Percentiles rank a stretch among this genome's conserved stretches.
Evolutionary conservation across 2,329 filamentous ascomycete species (phyloP).

Genomic region (Clarireedia paspali): DNA sequence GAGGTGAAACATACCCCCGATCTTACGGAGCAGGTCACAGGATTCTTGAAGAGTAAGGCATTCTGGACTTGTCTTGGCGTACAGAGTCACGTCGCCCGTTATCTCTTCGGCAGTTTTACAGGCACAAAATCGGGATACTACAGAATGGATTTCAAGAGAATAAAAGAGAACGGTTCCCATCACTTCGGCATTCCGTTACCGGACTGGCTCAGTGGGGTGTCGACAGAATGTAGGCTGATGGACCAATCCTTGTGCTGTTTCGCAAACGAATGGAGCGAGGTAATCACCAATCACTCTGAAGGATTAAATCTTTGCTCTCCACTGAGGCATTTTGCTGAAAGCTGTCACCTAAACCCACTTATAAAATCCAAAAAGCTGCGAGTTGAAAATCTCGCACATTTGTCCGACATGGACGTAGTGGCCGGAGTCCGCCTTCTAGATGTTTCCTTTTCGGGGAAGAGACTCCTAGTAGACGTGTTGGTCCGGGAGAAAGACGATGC

Average conservation of each 20-base stretch:
- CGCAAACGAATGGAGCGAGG: not conserved
- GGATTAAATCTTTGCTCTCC: not conserved
- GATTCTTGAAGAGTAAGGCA: conserved; percentile 6
- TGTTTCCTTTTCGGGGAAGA: no score
- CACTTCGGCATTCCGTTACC: not conserved
- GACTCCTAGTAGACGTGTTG: no score
- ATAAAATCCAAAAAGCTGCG: no score
- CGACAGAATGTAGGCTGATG: not conserved
- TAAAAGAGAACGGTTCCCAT: no score
- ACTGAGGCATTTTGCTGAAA: no score
- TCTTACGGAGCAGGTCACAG: not conserved
- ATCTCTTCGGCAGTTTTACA: conserved; percentile 9
- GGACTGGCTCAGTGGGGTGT: not conserved
- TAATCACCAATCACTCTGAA: not conserved
- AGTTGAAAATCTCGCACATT: no score
- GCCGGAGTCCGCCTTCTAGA: no score
- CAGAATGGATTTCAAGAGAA: not conserved
- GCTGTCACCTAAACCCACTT: no score
- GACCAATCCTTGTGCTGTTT: not conserved
- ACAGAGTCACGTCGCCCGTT: conserved; percentile 5
- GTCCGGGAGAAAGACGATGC: no score
- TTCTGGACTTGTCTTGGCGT: conserved; percentile 12
- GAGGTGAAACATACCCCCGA: not conserved
- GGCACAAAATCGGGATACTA: not conserved
- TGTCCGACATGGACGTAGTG: no score